Conservation (phyloP, 2,329 filamentous ascomycete species). For the Chaetomiaceae sp. region DNA sequence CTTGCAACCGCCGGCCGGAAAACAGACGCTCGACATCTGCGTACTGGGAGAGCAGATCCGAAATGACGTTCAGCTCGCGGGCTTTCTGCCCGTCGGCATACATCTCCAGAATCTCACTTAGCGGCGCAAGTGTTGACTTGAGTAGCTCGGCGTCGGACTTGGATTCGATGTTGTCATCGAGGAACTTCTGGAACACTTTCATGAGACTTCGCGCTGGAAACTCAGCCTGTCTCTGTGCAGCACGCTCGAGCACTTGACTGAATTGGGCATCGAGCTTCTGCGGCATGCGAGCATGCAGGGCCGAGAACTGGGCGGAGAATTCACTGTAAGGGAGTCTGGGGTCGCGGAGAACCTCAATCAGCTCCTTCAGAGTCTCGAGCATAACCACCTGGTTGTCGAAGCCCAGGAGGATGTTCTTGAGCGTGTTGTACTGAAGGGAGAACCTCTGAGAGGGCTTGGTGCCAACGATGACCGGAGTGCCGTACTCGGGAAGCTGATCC, state of each 20-base stretch:
- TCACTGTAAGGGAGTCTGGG: conserved; percentile 92
- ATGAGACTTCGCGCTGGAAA: conserved; percentile 86
- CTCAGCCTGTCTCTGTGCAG: conserved; percentile 71
- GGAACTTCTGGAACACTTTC: conserved; percentile 81
- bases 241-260: conserved; percentile 78
- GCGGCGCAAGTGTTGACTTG: conserved; percentile 66
- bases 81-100: conserved; percentile 87
- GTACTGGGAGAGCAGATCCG: conserved; percentile 74
- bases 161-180: conserved; percentile 76
- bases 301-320: conserved; percentile 93
- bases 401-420: conserved; percentile 83
- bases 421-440: conserved; percentile 67
- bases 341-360: conserved; percentile 85
- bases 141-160: conserved; percentile 66
- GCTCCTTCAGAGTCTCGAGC: conserved; percentile 76
- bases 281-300: conserved; percentile 95
- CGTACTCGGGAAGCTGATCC: conserved; percentile 82
- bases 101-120: conserved; percentile 70
- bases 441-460: conserved; percentile 90
- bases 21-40: conserved; percentile 82
- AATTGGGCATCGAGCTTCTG: conserved; percentile 83
- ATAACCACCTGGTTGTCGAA: conserved; percentile 99
- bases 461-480: conserved; percentile 80
- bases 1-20: conserved; percentile 75
- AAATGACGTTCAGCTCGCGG: conserved; percentile 82